phyloP scores from a whole-genome alignment of 148 eudicot species.

The Chenopodium formosanum region DNA sequence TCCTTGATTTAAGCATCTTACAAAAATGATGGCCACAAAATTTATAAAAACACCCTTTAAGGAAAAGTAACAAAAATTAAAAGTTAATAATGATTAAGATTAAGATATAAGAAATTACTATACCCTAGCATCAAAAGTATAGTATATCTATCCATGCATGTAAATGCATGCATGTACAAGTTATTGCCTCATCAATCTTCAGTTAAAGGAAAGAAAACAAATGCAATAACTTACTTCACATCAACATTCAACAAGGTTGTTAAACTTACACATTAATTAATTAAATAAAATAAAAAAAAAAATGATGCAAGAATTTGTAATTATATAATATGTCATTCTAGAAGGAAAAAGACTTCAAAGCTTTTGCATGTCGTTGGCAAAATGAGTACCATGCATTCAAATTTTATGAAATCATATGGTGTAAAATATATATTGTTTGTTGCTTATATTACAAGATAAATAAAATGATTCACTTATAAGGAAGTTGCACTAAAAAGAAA shows the following conservation, averaged over 20 bases:
- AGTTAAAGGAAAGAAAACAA: constrained; percentile 1
- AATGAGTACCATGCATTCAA: constrained; percentile 11
- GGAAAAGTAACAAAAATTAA: neutral
- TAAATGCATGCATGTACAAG: neutral
- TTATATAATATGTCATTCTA: neutral
- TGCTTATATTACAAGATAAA: neutral
- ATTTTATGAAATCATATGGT: neutral
- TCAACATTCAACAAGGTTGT: constrained; percentile 4
- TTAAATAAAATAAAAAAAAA: too few species aligned
- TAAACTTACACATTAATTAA: neutral
- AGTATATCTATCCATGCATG: neutral
- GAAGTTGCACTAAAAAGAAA: neutral
- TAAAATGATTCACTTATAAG: constrained; percentile 3
- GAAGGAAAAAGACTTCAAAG: constrained; percentile 11
- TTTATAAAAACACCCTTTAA: neutral
- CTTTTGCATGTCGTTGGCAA: constrained; percentile 6
- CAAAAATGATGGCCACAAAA: neutral
- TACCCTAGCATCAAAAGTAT: neutral
- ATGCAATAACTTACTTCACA: neutral
- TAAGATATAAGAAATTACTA: neutral
- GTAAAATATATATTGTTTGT: neutral
- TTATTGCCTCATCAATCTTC: neutral
- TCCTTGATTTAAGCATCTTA: too few species aligned
- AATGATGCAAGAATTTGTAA: neutral
- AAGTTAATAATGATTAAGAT: neutral